phyloP scores from a whole-genome alignment of 139 green algal genomes.

The Chlorella sp. region DNA sequence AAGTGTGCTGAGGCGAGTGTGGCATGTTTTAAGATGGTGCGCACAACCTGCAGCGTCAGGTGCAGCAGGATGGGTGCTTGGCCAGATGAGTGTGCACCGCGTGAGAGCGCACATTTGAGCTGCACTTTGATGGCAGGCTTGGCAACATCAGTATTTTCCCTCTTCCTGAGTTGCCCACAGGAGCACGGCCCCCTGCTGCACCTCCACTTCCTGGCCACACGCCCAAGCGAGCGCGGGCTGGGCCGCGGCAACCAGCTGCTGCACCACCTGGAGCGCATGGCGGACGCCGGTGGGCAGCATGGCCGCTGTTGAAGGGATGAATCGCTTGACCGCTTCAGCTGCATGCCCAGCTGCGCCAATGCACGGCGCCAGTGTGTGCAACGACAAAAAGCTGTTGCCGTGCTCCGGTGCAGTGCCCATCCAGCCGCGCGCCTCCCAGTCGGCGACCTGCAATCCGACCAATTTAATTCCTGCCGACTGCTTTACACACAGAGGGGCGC shows the following conservation, averaged over 20 bases:
- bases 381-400: too few species aligned
- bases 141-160: too few species aligned
- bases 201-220: conserved; percentile 11
- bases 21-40: too few species aligned
- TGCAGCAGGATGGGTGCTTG: too few species aligned
- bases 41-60: too few species aligned
- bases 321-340: not conserved
- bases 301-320: not conserved
- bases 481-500: not conserved
- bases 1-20: too few species aligned
- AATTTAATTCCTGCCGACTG: not conserved
- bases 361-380: not conserved
- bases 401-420: too few species aligned
- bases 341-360: not conserved
- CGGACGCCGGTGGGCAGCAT: not conserved
- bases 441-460: not conserved
- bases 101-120: too few species aligned
- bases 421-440: too few species aligned
- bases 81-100: too few species aligned
- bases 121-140: too few species aligned
- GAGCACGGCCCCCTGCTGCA: conserved; percentile 20
- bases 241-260: not conserved
- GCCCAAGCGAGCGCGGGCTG: not conserved
- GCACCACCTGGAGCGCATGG: conserved; percentile 15
- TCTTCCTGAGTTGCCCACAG: not conserved